phyloP scores from a whole-genome alignment of 768 basidiomycete species.

The Rhodotorula toruloides region DNA sequence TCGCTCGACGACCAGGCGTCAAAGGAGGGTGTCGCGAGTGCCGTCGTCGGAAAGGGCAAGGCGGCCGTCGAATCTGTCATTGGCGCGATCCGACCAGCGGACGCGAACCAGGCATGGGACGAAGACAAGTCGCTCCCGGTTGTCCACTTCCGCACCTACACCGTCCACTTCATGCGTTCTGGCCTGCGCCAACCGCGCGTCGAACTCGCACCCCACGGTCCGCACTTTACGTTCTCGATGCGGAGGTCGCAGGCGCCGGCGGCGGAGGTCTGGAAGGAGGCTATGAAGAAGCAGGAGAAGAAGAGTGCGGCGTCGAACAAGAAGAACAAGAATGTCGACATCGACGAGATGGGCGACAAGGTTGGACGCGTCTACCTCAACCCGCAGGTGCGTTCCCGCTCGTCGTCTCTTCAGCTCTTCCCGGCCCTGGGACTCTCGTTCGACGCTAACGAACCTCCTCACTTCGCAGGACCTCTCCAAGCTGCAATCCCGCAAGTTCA shows the following conservation, averaged over 20 bases:
- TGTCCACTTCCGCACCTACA: constrained; percentile 84
- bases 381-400: no score
- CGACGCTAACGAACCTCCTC: constrained; percentile 50
- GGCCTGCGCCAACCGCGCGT: constrained; percentile 75
- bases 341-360: constrained; percentile 94
- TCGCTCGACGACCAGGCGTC: constrained; percentile 42
- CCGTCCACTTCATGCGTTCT: constrained; percentile 64
- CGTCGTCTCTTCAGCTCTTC: not conserved
- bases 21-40: constrained; percentile 24
- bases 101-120: constrained; percentile 16
- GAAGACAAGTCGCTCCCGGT: constrained; percentile 57
- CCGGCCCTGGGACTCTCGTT: not conserved
- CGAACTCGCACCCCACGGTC: constrained; percentile 82
- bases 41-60: constrained; percentile 15
- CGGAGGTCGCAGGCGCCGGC: constrained; percentile 71
- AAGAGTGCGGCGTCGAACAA: constrained; percentile 68
- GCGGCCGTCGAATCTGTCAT: constrained; percentile 33
- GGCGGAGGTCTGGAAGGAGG: constrained; percentile 69
- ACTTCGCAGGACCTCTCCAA: constrained; percentile 78
- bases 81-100: not conserved
- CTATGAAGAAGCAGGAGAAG: constrained; percentile 75
- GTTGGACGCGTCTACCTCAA: constrained; percentile 82
- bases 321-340: constrained; percentile 85
- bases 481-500: constrained; percentile 93
- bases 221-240: constrained; percentile 73